Evolutionary conservation across 2,329 filamentous ascomycete genomes (phyloP), one percentile per base, ranked within the genome.

Genomic region (Sporothrix globosa): DNA sequence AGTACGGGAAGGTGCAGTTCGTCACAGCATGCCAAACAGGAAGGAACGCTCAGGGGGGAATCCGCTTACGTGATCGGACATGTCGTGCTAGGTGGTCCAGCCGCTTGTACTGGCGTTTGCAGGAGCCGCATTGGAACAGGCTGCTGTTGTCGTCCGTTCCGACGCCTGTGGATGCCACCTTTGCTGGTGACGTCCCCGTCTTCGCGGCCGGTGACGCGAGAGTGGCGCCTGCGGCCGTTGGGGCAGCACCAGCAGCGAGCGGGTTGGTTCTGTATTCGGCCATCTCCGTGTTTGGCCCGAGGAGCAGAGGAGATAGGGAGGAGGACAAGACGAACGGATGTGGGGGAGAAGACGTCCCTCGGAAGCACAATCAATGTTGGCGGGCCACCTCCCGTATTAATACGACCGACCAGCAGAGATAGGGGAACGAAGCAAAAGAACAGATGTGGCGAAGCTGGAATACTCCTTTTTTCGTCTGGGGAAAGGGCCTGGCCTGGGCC

Each of bases 101-200:
- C 27, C 54, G 54, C 27, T 58, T 58, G 27, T 58, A 58, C 54
- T 58, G 54, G 27, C 54, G 54, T 9, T 58, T 58, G 54, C 54
- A 58, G 27, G 54, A 58, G 54, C 54, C 54, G 27, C 54, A 58
- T 14, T 58, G 54, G 27, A 58, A 58, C 5, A 58, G 54, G 54
- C 54, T 58, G 14, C 27, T n/a, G 54, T n/a, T 58, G 10, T 24
- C 50, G 27, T 34, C 34, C 34, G 54, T 14, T 17, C 39, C 30
- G 27, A 19, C 6, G 44, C 27, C 27, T 6, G 27, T 3, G 27
- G 27, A n/a, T 10, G 52, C 10, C 13, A 3, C 5, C 14, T 14
- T 48, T 14, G 52, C 13, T 24, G 52, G 9, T n/a, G 48, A 19
- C 48, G 14, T 50, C 10, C 19, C 24, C 24, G 21, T 27, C 13